Percentiles rank a stretch among this genome's conserved stretches.
These are phyloP conservation scores for Testicularia cyperi DNA, from an alignment of 1,284 basidiomycete genomes.

Conservation along the genomic window DNA sequence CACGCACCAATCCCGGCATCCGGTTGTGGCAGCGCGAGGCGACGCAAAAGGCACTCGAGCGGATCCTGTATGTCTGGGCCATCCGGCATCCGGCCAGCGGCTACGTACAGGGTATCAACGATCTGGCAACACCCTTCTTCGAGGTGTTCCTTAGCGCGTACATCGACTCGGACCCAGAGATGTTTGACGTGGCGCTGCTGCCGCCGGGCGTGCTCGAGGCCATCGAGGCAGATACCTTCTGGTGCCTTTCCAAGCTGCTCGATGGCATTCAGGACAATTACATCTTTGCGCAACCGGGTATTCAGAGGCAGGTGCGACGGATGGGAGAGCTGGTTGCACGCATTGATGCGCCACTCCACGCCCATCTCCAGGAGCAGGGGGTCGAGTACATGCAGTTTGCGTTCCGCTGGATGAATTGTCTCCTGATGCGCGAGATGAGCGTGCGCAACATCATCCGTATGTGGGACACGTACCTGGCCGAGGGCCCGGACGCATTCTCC, in stretches of 20 bases:
- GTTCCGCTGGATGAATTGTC: constrained; percentile 60
- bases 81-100: constrained; percentile 58
- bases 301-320: constrained; percentile 53
- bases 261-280: constrained; percentile 60
- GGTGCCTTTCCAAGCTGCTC: constrained; percentile 57
- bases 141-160: constrained; percentile 57
- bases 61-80: constrained; percentile 59
- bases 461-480: constrained; percentile 60
- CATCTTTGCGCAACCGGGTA: constrained; percentile 58
- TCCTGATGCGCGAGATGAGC: constrained; percentile 61
- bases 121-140: constrained; percentile 60
- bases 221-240: constrained; percentile 59
- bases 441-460: constrained; percentile 57
- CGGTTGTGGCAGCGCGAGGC: constrained; percentile 56
- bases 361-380: constrained; percentile 51
- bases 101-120: constrained; percentile 60
- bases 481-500: constrained; percentile 57
- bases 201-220: constrained; percentile 49
- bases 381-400: constrained; percentile 61
- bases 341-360: constrained; percentile 56
- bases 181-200: constrained; percentile 51
- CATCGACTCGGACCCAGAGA: constrained; percentile 51
- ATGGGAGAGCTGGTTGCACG: constrained; percentile 53
- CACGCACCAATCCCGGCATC: constrained; percentile 58
- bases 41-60: constrained; percentile 55